Evolutionary conservation across 2,329 filamentous ascomycete species (phyloP).

Genomic region (Immersiporthe knoxdaviesiana): DNA sequence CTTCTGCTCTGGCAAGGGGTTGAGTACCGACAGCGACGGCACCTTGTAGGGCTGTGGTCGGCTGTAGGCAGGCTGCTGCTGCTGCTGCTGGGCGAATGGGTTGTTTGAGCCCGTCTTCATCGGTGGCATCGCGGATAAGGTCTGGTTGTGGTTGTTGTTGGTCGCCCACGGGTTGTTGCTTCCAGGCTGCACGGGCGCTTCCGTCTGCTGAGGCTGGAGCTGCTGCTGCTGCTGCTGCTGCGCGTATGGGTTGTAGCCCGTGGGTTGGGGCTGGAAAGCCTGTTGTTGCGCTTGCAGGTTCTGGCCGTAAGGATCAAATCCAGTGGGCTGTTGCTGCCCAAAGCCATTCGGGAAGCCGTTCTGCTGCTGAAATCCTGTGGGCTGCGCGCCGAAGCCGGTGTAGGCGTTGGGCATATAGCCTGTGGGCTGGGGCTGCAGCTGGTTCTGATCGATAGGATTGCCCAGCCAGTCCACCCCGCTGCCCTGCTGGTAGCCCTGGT

Average conservation of each 20-base stretch:
- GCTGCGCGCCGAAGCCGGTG: constrained; percentile 54
- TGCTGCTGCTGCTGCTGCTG: constrained; percentile 53
- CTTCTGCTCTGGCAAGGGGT: constrained; percentile 81
- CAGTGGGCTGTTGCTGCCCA: constrained; percentile 65
- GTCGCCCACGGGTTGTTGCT: constrained; percentile 94
- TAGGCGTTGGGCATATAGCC: constrained; percentile 67
- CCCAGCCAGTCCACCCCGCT: constrained; percentile 96
- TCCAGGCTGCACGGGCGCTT: constrained; percentile 70
- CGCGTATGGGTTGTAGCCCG: constrained; percentile 58
- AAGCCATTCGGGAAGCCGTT: constrained; percentile 74
- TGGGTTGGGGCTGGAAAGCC: constrained; percentile 54
- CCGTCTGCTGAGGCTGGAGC: constrained; percentile 56
- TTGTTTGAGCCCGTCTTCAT: constrained; percentile 97
- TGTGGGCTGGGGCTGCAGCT: constrained; percentile 78
- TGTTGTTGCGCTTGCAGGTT: constrained; percentile 47
- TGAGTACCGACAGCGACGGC: constrained; percentile 69
- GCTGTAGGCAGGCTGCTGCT: constrained; percentile 57
- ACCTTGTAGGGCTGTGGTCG: constrained; percentile 61
- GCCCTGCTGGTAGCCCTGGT: constrained; percentile 97
- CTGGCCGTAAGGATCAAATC: constrained; percentile 71
- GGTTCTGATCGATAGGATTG: constrained; percentile 82
- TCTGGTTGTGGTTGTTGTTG: constrained; percentile 58
- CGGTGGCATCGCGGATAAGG: constrained; percentile 70
- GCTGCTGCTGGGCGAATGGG: constrained; percentile 69
- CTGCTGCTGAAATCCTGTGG: constrained; percentile 52